Evolutionary conservation across 169 alveolate species (phyloP), one percentile per base, ranked within the genome.

Genomic region (Cryptosporidium ryanae): DNA sequence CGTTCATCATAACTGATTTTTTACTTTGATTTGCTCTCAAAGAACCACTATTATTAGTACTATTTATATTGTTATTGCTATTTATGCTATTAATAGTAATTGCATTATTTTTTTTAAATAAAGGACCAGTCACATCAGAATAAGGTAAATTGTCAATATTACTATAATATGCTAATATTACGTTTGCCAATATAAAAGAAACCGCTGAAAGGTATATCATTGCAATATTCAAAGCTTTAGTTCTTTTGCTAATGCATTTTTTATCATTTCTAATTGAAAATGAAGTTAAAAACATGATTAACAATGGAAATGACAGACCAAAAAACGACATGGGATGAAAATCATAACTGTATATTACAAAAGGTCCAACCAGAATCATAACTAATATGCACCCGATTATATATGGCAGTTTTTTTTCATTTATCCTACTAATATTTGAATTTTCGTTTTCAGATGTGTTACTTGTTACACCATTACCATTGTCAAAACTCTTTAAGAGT

Each of bases 261-360:
- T 34, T 55, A 25, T 5, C 17, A 23, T 52, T 46, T 38, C 12
- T 57, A 46, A 76, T 76, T 1, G 63, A 57, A 15, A 59, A 34
- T 21, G 76, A 54, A n/a, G 87, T 57, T 21, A 76, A 50, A 4
- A 76, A 8, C 68, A 61, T 76, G 21, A 59, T 61, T 50, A 76
- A 44, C 13, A 59, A 34, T 12, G 87, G 87, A 44, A 76, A 61
- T 38, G 87, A 76, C 3, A 76, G 87, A 25, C 87, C 87, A 76
- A 76, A 59, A 21, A 61, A 44, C 13, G 71, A 34, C 54, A 76
- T 55, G 23, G 87, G 87, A 61, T 76, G 68, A 25, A 76, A 76
- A 46, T 76, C 70, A 59, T 76, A 76, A 59, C 87, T 59, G 59
- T 59, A 76, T 25, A 61, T 61, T n/a, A 76, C 32, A 6, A 76